Evolutionary conservation across 257 asterid species (phyloP).

Genomic region (Capsicum pubescens): DNA sequence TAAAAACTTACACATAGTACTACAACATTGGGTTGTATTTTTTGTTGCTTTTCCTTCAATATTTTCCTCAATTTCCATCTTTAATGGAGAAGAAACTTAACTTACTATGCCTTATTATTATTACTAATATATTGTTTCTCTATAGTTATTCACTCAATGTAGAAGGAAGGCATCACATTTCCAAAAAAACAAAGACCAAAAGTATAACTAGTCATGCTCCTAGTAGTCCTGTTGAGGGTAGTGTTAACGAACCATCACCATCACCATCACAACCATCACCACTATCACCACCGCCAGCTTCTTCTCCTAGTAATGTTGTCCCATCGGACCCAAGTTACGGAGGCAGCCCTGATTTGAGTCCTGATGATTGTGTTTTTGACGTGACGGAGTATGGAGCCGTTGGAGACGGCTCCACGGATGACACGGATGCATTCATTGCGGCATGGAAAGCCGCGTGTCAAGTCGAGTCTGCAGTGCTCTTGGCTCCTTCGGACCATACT

Average conservation of each 20-base stretch:
- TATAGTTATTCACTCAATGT: slow-evolving; percentile 39
- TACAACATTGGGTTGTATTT: neutral
- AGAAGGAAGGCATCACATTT: slow-evolving; percentile 48
- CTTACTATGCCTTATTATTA: slow-evolving; percentile 26
- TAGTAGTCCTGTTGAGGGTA: slow-evolving; percentile 34
- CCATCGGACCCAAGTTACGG: slow-evolving; percentile 29
- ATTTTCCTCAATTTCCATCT: slow-evolving; percentile 23
- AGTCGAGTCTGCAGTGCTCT: slow-evolving; percentile 61
- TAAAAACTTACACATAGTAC: neutral
- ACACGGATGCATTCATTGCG: slow-evolving; percentile 76
- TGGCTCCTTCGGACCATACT: slow-evolving; percentile 56
- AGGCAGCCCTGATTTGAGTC: neutral
- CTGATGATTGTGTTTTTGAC: slow-evolving; percentile 56
- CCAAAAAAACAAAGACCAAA: slow-evolving; percentile 48
- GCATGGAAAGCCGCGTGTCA: slow-evolving; percentile 96
- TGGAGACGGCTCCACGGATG: slow-evolving; percentile 80
- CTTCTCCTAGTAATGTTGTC: slow-evolving; percentile 30
- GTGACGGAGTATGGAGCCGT: slow-evolving; percentile 75
- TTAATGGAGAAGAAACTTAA: slow-evolving; percentile 42
- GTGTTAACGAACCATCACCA: neutral
- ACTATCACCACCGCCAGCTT: neutral
- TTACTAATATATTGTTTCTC: slow-evolving; percentile 25
- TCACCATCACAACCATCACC: neutral
- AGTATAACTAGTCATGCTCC: slow-evolving; percentile 20
- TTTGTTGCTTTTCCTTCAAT: slow-evolving; percentile 10